Conservation (phyloP, 768 basidiomycete species). For the Rhizopogon sp. region DNA sequence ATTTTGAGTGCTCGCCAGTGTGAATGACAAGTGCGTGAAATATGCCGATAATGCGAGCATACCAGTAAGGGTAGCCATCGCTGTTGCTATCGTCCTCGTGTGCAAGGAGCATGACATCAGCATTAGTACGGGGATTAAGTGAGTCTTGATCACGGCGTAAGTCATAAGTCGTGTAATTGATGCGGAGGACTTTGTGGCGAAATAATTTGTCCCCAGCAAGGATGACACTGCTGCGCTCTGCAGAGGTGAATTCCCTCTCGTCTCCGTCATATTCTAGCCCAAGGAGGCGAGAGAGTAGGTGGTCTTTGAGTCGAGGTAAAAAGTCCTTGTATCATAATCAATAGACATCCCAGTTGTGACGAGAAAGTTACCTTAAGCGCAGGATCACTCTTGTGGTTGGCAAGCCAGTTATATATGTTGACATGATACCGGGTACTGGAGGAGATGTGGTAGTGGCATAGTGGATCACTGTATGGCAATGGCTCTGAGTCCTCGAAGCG, state of each 20-base stretch:
- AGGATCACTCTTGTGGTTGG: conserved; percentile 4
- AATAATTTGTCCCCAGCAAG: conserved; percentile 29
- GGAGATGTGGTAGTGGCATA: conserved; percentile 20
- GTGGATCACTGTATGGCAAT: too few species aligned
- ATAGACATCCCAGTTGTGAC: too few species aligned
- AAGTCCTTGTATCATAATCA: conserved; percentile 22
- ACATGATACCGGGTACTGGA: neutral
- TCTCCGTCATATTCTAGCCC: conserved; percentile 7
- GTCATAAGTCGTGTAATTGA: conserved; percentile 30
- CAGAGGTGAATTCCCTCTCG: conserved; percentile 12
- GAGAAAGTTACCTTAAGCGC: neutral
- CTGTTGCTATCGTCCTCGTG: conserved; percentile 10
- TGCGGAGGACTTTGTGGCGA: conserved; percentile 22
- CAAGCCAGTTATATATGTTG: conserved; percentile 4
- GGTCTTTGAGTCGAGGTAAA: conserved; percentile 9
- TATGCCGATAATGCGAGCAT: conserved; percentile 8
- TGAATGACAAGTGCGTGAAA: neutral
- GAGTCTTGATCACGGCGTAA: conserved; percentile 17
- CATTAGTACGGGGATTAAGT: conserved; percentile 24
- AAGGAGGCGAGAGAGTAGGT: conserved; percentile 3
- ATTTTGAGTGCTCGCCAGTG: neutral
- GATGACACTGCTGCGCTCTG: conserved; percentile 15
- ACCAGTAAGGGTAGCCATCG: conserved; percentile 32
- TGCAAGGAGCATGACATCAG: conserved; percentile 31
- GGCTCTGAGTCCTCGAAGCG: too few species aligned